Base-by-base conservation (phyloP, 202 grass and related monocot genomes). In the Panicum hallii region DNA sequence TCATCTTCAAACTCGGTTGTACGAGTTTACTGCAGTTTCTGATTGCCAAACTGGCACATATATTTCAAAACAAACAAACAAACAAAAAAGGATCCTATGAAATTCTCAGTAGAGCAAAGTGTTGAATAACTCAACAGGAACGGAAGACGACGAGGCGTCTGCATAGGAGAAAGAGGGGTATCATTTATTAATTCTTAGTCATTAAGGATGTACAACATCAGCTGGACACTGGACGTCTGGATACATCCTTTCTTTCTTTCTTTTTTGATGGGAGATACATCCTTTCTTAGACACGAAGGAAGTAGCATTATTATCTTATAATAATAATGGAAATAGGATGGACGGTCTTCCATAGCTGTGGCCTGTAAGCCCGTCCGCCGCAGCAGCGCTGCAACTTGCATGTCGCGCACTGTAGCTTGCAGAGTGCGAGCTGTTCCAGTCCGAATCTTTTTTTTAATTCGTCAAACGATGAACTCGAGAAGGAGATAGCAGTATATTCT, bases 261-360 rank as follows among this genome's bases (percentile, higher is more conserved):
- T n/a, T n/a, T n/a, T n/a, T n/a, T n/a, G n/a, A n/a, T n/a, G n/a
- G n/a, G n/a, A 56, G 53, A 13, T 1, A 16, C 14, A 34, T 46
- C 44, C 9, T 53, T 56, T 45, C 72, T 74, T 74, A 74, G 32
- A 2, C 72, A 55, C 49, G 72, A 74, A 74, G 45, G 45, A 72
- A 49, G 30, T 64, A 64, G 56, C 61, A 36, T 36, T 22, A 64
- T 8, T 30, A 16, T 13, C 11, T 62, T 62, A 58, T 12, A 30
- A 20, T 5, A 5, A 54, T 1, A 63, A 3, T 2, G 4, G 14
- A 8, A 64, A 64, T 3, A 7, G 10, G 30, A 64, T 64, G 62
- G 30, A 30, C 12, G 28, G 30, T 64, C 12, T 30, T 10, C 47
- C 20, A 6, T 70, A 4, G 19, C 11, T 55, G 12, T 26, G 16